Base-by-base conservation (phyloP, 352 stramenopile genomes). In the Blastocystis sp. region DNA sequence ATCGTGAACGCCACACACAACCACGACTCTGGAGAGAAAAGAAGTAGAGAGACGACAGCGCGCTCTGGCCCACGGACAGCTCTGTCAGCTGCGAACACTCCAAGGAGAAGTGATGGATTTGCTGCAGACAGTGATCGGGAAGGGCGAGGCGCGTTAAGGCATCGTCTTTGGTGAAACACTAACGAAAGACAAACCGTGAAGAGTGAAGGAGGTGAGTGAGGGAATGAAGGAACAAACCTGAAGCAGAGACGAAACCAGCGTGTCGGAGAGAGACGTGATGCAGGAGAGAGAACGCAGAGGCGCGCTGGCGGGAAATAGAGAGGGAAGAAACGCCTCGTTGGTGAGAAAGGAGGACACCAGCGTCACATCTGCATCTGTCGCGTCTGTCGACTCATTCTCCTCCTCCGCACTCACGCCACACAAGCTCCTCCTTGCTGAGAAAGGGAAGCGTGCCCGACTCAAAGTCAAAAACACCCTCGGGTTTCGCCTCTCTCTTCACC, bases 371-470 rank as follows among this genome's bases (percentile, higher is more conserved):
- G 10, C 19, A 0, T 84, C 45, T 59, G 1, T 48, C 53, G 69
- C 19, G 38, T 34, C 74, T 84, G 48, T 34, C 61, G 45, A 5
- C 10, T 84, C 28, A 84, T 14, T 43, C 14, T 14, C 38, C 40
- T 3, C 2, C 21, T 17, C 14, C 21, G 9, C n/a, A 40, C 59
- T 34, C 17, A 84, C 74, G 0, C 38, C 67, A 53, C 4, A 48
- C 28, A 28, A n/a, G 2, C 23, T 61, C 56, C 21, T 53, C 53
- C 23, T 66, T 28, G 28, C 56, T 59, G 3, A 56, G 14, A 52
- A 84, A 84, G 2, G 74, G 74, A 67, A 84, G 69, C 11, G 34
- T 38, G 9, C 74, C 74, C 34, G 65, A 69, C 53, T 67, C 56
- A 10, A 34, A 14, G 60, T 84, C 74, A 52, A 84, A 84, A 21